Evolutionary conservation across 1,284 basidiomycete genomes (phyloP).

Genomic region (Boletus sp.): DNA sequence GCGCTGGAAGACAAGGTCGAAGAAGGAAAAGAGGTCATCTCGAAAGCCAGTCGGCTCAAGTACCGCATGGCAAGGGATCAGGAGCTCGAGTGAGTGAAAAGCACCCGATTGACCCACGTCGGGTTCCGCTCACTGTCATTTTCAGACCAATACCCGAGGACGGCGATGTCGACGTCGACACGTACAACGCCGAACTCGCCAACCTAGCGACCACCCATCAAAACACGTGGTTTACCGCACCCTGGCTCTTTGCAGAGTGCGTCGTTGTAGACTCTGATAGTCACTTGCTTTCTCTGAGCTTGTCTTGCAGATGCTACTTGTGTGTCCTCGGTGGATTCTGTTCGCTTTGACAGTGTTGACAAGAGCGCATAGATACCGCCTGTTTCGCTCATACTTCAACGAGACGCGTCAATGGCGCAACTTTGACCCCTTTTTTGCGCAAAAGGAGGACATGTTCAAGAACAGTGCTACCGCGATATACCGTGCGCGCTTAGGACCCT

Average conservation of each 20-base stretch:
- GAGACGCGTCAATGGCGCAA: conserved; percentile 68
- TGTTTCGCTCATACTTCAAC: conserved; percentile 74
- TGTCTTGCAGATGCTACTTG: conserved; percentile 55
- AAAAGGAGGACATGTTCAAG: conserved; percentile 83
- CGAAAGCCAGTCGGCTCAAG: conserved; percentile 77
- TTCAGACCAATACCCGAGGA: conserved; percentile 67
- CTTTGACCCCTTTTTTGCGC: conserved; percentile 82
- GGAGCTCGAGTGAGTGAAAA: conserved; percentile 55
- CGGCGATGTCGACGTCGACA: conserved; percentile 59
- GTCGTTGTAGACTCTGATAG: conserved; percentile 20
- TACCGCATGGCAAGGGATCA: conserved; percentile 87
- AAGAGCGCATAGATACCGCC: conserved; percentile 64
- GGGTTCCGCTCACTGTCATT: not conserved
- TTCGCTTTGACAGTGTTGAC: not conserved
- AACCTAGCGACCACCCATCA: conserved; percentile 46
- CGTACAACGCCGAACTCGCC: conserved; percentile 74
- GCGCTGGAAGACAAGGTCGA: conserved; percentile 41
- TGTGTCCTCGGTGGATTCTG: conserved; percentile 30
- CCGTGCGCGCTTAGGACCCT: conserved; percentile 40
- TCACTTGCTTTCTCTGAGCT: not conserved
- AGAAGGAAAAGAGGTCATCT: conserved; percentile 81
- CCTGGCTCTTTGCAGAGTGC: conserved; percentile 94
- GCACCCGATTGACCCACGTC: not conserved
- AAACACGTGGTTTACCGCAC: conserved; percentile 86
- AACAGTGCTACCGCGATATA: conserved; percentile 78